Percentiles rank a stretch among this genome's conserved stretches.
phyloP scores from a whole-genome alignment of 2,329 filamentous ascomycete species.

The Trichocomaceae sp. region DNA sequence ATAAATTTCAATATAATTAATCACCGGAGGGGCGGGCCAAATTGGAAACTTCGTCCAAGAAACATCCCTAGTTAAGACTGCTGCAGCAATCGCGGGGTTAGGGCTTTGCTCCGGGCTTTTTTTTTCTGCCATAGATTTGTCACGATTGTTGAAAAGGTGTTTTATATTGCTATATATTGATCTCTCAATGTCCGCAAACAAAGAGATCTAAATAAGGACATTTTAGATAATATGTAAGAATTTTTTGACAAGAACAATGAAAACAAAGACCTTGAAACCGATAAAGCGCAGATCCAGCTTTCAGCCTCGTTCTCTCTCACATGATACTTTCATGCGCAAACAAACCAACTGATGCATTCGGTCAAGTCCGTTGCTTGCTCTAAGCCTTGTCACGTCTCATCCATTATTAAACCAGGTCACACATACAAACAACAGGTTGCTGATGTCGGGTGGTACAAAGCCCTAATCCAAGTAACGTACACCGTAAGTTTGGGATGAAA shows the following conservation, averaged over 20 bases:
- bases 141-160: no score
- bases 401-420: background rate
- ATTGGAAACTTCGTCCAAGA: background rate
- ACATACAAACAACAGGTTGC: background rate
- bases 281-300: no score
- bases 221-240: no score
- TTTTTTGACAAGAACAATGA: no score
- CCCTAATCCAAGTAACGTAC: background rate
- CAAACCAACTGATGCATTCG: background rate
- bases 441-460: background rate
- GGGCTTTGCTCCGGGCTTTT: no score
- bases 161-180: no score
- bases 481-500: background rate
- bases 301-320: background rate
- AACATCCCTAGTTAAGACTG: no score
- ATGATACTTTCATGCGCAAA: background rate
- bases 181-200: no score
- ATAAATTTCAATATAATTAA: background rate
- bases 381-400: background rate
- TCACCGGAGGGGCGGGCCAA: background rate
- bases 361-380: background rate
- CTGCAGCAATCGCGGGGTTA: no score
- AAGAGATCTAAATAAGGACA: no score
- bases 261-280: background rate
- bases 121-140: no score